These are phyloP conservation scores for Piedraia hortae DNA, from an alignment of 2,329 filamentous ascomycete species.

Conservation along the genomic window DNA sequence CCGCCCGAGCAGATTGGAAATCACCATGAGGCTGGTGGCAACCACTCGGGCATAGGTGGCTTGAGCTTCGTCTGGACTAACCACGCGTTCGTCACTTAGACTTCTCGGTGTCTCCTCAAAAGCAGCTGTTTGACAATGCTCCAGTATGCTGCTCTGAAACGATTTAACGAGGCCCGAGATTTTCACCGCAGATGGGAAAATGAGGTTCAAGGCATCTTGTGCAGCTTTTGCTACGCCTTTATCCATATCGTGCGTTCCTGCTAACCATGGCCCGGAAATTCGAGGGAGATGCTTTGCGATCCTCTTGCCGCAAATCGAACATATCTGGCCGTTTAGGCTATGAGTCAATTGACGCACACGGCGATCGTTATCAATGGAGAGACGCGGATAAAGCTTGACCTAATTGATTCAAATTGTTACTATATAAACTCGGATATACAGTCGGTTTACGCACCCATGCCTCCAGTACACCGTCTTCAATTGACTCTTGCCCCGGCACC, in stretches of 20 bases:
- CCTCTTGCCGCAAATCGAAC: slow-evolving; percentile 39
- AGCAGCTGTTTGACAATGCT: slow-evolving; percentile 56
- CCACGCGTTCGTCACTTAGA: slow-evolving; percentile 67
- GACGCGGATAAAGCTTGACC: slow-evolving; percentile 64
- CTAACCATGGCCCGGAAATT: slow-evolving; percentile 70
- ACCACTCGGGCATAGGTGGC: slow-evolving; percentile 62
- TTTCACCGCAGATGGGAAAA: slow-evolving; percentile 62
- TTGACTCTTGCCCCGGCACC: slow-evolving; percentile 26
- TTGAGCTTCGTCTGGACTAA: slow-evolving; percentile 58
- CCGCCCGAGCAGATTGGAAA: slow-evolving; percentile 24
- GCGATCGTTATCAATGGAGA: slow-evolving; percentile 69
- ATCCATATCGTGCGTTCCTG: slow-evolving; percentile 68
- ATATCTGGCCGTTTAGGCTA: slow-evolving; percentile 36
- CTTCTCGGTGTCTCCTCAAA: slow-evolving; percentile 51
- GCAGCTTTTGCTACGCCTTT: slow-evolving; percentile 49
- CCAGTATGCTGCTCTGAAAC: slow-evolving; percentile 54
- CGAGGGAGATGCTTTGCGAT: slow-evolving; percentile 55
- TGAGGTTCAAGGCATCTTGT: slow-evolving; percentile 42
- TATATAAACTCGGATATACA: no score
- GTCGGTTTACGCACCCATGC: slow-evolving; percentile 66
- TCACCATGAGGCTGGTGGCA: slow-evolving; percentile 27
- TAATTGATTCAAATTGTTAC: slow-evolving; percentile 21
- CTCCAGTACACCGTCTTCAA: slow-evolving; percentile 61
- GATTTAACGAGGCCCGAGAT: slow-evolving; percentile 46
- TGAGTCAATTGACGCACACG: slow-evolving; percentile 74